Percentiles rank a stretch among this genome's conserved stretches.
These are phyloP conservation scores for Drechmeria coniospora DNA, from an alignment of 2,329 filamentous ascomycete genomes.

Conservation along the genomic window DNA sequence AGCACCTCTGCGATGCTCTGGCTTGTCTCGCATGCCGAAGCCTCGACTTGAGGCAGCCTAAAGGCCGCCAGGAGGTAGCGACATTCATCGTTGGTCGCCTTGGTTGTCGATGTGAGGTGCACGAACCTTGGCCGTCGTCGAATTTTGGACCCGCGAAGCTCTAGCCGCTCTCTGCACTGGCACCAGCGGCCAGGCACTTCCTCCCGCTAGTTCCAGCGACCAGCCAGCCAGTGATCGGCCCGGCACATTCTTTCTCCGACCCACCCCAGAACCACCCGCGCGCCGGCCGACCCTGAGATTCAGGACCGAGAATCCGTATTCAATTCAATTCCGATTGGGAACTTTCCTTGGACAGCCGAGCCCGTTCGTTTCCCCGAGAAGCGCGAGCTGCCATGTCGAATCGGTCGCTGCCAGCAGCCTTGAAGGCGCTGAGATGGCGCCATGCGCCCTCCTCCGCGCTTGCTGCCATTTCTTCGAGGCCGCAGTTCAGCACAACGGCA, in stretches of 20 bases:
- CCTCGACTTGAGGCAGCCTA: slow-evolving; percentile 54
- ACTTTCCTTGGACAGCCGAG: no score
- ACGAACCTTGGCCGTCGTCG: background rate
- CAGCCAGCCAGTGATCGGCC: slow-evolving; percentile 22
- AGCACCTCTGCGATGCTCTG: slow-evolving; percentile 25
- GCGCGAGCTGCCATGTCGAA: slow-evolving; percentile 7
- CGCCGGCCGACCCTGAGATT: no score
- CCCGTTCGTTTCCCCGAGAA: no score
- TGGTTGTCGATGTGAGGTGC: slow-evolving; percentile 5
- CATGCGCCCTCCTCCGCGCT: slow-evolving; percentile 1
- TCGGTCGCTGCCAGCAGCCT: slow-evolving; percentile 10
- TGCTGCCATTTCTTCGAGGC: slow-evolving; percentile 4
- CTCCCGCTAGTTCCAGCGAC: slow-evolving; percentile 10
- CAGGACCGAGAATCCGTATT: no score
- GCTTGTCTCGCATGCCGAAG: slow-evolving; percentile 43
- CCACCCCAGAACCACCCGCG: slow-evolving; percentile 5
- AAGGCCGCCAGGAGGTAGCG: slow-evolving; percentile 45
- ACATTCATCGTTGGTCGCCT: slow-evolving; percentile 39
- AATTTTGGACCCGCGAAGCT: slow-evolving; percentile 5
- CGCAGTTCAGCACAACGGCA: slow-evolving; percentile 17
- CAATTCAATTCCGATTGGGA: slow-evolving; percentile 3
- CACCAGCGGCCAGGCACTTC: slow-evolving; percentile 1
- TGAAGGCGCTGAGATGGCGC: slow-evolving; percentile 10
- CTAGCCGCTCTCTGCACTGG: slow-evolving; percentile 4
- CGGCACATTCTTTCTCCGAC: slow-evolving; percentile 16